Conservation (phyloP, 805 yeast genomes). For the Starmerella riodocensis region DNA sequence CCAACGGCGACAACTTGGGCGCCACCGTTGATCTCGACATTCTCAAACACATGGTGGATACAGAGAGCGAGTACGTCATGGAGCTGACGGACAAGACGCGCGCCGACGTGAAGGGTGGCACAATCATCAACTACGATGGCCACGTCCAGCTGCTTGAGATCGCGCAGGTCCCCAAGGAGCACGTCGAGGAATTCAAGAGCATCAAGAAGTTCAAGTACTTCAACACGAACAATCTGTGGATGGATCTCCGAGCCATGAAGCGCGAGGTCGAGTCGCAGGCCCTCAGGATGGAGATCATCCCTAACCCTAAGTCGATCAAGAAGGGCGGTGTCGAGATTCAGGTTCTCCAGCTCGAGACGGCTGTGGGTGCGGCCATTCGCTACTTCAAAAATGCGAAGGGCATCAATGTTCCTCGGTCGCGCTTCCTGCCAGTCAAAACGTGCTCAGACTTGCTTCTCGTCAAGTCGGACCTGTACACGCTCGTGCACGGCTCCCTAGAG, state of each 20-base stretch:
- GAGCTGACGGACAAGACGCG: slow-evolving; percentile 97
- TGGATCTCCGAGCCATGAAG: slow-evolving; percentile 85
- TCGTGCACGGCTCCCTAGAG: slow-evolving; percentile 82
- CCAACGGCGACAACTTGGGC: slow-evolving; percentile 97
- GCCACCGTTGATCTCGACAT: slow-evolving; percentile 92
- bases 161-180: slow-evolving; percentile 97
- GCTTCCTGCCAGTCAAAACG: slow-evolving; percentile 96
- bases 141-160: slow-evolving; percentile 87
- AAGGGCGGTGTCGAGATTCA: slow-evolving; percentile 65
- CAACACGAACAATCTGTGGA: slow-evolving; percentile 97
- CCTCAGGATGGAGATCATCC: slow-evolving; percentile 85
- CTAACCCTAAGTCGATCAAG: slow-evolving; percentile 75
- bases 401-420: slow-evolving; percentile 93
- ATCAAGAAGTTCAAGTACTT: slow-evolving; percentile 96
- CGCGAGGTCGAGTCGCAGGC: slow-evolving; percentile 74
- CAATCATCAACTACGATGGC: slow-evolving; percentile 90
- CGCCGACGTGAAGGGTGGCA: slow-evolving; percentile 99
- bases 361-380: slow-evolving; percentile 97
- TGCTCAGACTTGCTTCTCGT: slow-evolving; percentile 89
- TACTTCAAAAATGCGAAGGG: slow-evolving; percentile 93
- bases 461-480: slow-evolving; percentile 81
- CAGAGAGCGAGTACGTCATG: slow-evolving; percentile 91
- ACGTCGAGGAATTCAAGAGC: slow-evolving; percentile 93
- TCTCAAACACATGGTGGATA: slow-evolving; percentile 81
- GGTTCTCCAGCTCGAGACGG: slow-evolving; percentile 93